Percentiles rank a stretch among this genome's conserved stretches.
Conservation (phyloP, 1,284 basidiomycete genomes). For the Vanrija humicola region DNA sequence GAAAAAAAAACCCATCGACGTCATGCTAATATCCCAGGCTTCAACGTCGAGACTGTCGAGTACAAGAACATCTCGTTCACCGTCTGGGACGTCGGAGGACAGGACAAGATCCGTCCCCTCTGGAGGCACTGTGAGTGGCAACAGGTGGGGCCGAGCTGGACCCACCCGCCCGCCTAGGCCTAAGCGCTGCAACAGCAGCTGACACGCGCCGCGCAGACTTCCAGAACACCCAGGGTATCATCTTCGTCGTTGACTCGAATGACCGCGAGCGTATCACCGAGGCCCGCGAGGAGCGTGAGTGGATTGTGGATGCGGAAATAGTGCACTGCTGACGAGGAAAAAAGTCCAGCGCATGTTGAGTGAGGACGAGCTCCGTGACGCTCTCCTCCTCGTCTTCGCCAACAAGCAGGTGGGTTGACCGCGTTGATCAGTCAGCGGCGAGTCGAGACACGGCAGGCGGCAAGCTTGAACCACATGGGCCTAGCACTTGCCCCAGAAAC, state of each 20-base stretch:
- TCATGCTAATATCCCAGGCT: constrained; percentile 49
- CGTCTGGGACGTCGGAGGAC: constrained; percentile 99
- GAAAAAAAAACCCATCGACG: too few relatives aligned
- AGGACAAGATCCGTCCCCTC: constrained; percentile 96
- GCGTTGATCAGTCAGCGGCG: not conserved
- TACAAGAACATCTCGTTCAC: constrained; percentile 99
- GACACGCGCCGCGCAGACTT: constrained; percentile 65
- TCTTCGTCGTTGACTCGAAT: constrained; percentile 99
- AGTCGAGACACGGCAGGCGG: not conserved
- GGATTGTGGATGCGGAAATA: not conserved
- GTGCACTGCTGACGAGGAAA: not conserved
- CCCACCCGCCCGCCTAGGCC: too few relatives aligned
- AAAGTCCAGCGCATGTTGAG: constrained; percentile 95
- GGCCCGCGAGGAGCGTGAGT: constrained; percentile 84
- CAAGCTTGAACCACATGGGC: too few relatives aligned
- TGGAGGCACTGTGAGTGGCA: constrained; percentile 67
- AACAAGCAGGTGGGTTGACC: constrained; percentile 73
- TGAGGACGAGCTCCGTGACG: constrained; percentile 98
- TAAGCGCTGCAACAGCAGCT: not conserved
- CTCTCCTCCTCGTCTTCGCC: constrained; percentile 95
- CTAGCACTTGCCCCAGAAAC: too few relatives aligned
- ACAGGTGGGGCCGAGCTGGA: too few relatives aligned
- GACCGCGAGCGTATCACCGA: constrained; percentile 99
- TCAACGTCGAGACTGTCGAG: constrained; percentile 99
- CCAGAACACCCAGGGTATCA: constrained; percentile 99